Percentiles rank a stretch among this genome's conserved stretches.
Conservation (phyloP, 371 early-diverging fungal species). For the Circinella minor region DNA sequence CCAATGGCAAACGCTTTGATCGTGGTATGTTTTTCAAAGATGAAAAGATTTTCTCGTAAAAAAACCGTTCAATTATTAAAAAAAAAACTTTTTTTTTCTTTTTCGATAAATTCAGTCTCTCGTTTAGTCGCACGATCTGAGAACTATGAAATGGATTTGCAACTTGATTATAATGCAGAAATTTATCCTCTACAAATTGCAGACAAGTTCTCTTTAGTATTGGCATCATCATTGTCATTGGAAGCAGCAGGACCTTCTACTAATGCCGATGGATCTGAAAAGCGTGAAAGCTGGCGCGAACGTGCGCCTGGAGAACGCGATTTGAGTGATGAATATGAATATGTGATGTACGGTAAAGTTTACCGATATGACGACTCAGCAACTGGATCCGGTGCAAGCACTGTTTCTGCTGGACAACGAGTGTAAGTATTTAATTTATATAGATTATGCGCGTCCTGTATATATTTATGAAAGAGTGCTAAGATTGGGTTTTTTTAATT, state of each 20-base stretch:
- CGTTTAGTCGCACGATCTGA: conserved; percentile 86
- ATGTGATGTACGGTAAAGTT: conserved; percentile 97
- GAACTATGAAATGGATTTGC: conserved; percentile 88
- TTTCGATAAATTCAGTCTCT: conserved; percentile 66
- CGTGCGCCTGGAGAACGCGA: conserved; percentile 71
- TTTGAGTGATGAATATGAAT: conserved; percentile 94
- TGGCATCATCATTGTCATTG: conserved; percentile 80
- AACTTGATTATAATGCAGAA: conserved; percentile 92
- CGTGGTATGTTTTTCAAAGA: conserved; percentile 62
- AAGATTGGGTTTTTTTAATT: background rate
- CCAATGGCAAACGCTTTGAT: conserved; percentile 93
- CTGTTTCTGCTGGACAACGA: conserved; percentile 49
- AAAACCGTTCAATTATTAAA: background rate
- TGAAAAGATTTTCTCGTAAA: no score
- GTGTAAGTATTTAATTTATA: conserved; percentile 62
- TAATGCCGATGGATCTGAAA: conserved; percentile 42
- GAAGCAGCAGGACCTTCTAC: conserved; percentile 29
- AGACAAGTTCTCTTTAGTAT: conserved; percentile 83
- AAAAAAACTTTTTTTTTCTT: background rate
- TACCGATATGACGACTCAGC: conserved; percentile 90
- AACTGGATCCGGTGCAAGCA: conserved; percentile 37
- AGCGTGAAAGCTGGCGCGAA: conserved; percentile 66
- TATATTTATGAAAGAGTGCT: background rate
- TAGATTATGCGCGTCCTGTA: background rate
- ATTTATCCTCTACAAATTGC: conserved; percentile 86